A percentile compares a stretch with the other conserved stretches of the same genome.
These are phyloP conservation scores for Rhodotorula sp. DNA, from an alignment of 1,284 basidiomycete genomes.

Conservation along the genomic window DNA sequence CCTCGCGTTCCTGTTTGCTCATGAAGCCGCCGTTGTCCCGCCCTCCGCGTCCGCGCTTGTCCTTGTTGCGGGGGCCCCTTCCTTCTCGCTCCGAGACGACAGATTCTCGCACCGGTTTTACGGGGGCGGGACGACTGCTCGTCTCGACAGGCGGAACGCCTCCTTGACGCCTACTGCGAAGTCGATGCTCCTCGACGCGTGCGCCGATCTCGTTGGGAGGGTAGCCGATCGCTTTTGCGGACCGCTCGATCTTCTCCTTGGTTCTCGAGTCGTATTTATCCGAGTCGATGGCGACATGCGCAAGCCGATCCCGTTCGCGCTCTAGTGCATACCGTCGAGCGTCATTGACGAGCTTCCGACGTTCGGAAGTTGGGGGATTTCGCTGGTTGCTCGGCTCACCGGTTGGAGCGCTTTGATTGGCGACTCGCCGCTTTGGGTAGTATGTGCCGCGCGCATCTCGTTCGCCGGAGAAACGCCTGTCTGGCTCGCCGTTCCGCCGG, in stretches of 20 bases:
- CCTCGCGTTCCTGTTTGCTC: constrained; percentile 6
- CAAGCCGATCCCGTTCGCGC: constrained; percentile 26
- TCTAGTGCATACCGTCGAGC: constrained; percentile 15
- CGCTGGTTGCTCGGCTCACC: neutral
- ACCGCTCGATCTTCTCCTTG: neutral
- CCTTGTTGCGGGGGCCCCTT: too few relatives aligned
- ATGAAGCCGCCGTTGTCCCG: constrained; percentile 18
- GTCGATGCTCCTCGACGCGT: constrained; percentile 5
- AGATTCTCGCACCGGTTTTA: too few relatives aligned
- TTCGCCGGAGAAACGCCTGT: too few relatives aligned
- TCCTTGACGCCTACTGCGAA: constrained; percentile 3
- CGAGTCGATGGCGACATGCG: constrained; percentile 13
- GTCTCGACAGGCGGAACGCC: too few relatives aligned
- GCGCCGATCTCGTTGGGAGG: constrained; percentile 2
- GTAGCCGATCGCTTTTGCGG: constrained; percentile 4
- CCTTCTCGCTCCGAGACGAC: too few relatives aligned
- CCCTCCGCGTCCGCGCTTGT: neutral
- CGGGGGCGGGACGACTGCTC: too few relatives aligned
- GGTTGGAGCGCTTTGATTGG: neutral
- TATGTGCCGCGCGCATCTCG: too few relatives aligned
- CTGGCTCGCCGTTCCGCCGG: too few relatives aligned
- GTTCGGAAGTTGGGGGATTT: neutral
- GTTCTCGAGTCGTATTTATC: neutral
- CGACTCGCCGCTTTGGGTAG: too few relatives aligned
- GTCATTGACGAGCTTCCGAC: neutral